Evolutionary conservation across 1,284 basidiomycete species (phyloP).

Genomic region (Cutaneotrichosporon sp.): DNA sequence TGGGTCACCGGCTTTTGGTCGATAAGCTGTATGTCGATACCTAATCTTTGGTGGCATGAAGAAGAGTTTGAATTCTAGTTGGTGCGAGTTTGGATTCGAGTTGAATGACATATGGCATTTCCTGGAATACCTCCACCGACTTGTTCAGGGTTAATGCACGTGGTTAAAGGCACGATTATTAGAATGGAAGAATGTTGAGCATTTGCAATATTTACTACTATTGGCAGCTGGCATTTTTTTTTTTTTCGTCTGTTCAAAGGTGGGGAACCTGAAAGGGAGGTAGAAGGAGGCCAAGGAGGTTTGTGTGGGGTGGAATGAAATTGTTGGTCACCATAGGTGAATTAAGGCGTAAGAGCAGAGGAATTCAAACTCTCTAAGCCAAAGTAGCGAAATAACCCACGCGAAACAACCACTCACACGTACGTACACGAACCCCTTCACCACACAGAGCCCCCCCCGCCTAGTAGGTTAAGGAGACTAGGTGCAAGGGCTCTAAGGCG

Average conservation of each 20-base stretch:
- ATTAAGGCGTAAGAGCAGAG: too few species aligned
- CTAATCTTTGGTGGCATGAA: not conserved
- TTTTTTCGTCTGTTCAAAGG: not conserved
- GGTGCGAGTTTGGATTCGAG: not conserved
- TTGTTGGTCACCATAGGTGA: not conserved
- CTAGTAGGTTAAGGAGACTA: not conserved
- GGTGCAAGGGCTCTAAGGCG: not conserved
- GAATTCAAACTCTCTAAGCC: too few species aligned
- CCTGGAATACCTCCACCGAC: not conserved
- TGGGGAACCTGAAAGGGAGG: not conserved
- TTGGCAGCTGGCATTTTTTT: slow-evolving; percentile 1
- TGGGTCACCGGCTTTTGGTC: slow-evolving; percentile 15
- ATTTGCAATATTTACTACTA: not conserved
- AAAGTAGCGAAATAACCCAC: too few species aligned
- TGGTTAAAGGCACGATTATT: not conserved
- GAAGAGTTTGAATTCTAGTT: not conserved
- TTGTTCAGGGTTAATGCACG: not conserved
- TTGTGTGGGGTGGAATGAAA: not conserved
- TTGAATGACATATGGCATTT: not conserved
- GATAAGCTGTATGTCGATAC: slow-evolving; percentile 12
- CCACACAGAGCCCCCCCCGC: not conserved
- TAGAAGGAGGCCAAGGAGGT: too few species aligned
- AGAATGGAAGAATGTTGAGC: not conserved
- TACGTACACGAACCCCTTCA: not conserved
- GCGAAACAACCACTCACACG: too few species aligned